Base-by-base conservation (phyloP, 1,284 basidiomycete species). In the Microbotryum silenes-acaulis region DNA sequence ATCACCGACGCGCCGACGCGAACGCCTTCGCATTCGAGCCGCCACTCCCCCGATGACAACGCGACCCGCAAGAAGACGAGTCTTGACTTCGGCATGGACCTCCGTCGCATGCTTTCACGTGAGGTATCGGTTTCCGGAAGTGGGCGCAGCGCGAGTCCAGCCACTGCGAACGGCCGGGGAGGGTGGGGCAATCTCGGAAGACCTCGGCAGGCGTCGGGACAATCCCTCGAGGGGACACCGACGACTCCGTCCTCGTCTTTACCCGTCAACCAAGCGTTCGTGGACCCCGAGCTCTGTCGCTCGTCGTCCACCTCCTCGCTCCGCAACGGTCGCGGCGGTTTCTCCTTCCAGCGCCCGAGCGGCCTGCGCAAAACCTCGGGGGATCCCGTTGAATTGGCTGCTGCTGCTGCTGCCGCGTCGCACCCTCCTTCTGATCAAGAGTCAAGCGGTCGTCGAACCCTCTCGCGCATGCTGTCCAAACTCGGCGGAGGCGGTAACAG, bases 61-160 rank as follows among this genome's bases (percentile, higher is more conserved):
- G 14, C 29, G 25, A 42, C 23, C 23, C 29, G 60, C 44, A 60
- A 61, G 29, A 59, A 59, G 56, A 23, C 53, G 27, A 60, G 64
- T 33, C 47, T 45, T 50, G 66, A 68, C 16, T 61, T 50, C 45
- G 64, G 61, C 12, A 58, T 54, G 49, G 64, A 65, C 27, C 57
- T 68, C 18, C 54, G 66, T 2, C 54, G 64, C 6, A 63, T 65
- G 49, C 63, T 68, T 51, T 66, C 64, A 16, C 56, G 57, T 25
- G 52, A 44, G 2, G 46, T 46, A 31, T 20, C 23, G 37, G 47
- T 49, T 5, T 12, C 49, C 2, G 29, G 47, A 6, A 56, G 46
- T 12, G 46, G 57, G 5, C 23, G 54, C 2, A 58, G 55, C 48
- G 51, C 61, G 23, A 59, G 59, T 21, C 57, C 60, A 1, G 59